These are phyloP conservation scores for Marasmius fiardii DNA, from an alignment of 1,284 basidiomycete species.

Conservation along the genomic window DNA sequence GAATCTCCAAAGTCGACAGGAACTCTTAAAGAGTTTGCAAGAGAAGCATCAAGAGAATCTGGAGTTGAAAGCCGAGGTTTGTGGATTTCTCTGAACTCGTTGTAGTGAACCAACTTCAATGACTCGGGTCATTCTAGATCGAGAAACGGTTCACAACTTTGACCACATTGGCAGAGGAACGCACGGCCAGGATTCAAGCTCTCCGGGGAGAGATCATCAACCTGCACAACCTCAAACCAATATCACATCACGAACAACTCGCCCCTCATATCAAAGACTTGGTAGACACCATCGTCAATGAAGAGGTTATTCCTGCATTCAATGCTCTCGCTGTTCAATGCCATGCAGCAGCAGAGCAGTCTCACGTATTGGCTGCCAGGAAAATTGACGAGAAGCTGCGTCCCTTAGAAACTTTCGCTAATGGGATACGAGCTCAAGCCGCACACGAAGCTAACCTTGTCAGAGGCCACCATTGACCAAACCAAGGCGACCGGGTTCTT, in stretches of 20 bases:
- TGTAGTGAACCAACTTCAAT: neutral
- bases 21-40: neutral
- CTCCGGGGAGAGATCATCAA: slow-evolving; percentile 7
- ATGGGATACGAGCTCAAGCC: slow-evolving; percentile 6
- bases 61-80: slow-evolving; percentile 7
- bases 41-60: neutral
- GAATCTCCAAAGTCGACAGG: neutral
- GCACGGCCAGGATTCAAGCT: slow-evolving; percentile 6
- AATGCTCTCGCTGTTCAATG: slow-evolving; percentile 6
- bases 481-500: too few relatives aligned
- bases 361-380: neutral
- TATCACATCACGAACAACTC: slow-evolving; percentile 5
- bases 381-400: slow-evolving; percentile 13
- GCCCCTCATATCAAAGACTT: slow-evolving; percentile 6
- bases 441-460: neutral
- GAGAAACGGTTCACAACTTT: neutral
- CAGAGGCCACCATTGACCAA: neutral
- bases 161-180: neutral
- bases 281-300: slow-evolving; percentile 13
- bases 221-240: slow-evolving; percentile 7
- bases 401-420: slow-evolving; percentile 15
- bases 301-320: slow-evolving; percentile 17
- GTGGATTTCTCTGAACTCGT: neutral
- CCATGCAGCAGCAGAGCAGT: slow-evolving; percentile 4
- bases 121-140: neutral